Conservation (phyloP, 805 yeast species). For the Candida ponderosae region DNA sequence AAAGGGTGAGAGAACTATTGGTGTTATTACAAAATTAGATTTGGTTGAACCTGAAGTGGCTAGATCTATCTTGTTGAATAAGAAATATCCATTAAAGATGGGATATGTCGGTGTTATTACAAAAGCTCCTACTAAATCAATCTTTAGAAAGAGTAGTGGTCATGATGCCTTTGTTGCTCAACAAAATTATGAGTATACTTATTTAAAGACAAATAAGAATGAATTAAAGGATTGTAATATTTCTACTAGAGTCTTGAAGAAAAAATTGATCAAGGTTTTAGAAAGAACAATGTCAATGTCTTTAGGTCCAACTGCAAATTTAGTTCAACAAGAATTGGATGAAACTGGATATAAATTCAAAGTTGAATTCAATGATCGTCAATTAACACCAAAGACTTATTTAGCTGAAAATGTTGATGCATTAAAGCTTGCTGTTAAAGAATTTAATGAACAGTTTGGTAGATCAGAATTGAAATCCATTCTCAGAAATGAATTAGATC, state of each 20-base stretch:
- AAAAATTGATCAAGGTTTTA: conserved; percentile 75
- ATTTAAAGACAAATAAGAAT: conserved; percentile 55
- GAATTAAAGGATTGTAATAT: conserved; percentile 58
- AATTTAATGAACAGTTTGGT: conserved; percentile 74
- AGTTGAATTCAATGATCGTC: conserved; percentile 94
- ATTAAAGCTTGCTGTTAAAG: conserved; percentile 79
- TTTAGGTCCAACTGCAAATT: conserved; percentile 75
- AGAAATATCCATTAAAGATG: conserved; percentile 84
- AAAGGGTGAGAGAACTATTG: conserved; percentile 89
- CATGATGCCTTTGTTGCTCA: conserved; percentile 61
- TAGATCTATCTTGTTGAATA: conserved; percentile 57
- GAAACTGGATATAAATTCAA: conserved; percentile 89
- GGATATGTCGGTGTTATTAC: conserved; percentile 99
- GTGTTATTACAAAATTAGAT: conserved; percentile 92
- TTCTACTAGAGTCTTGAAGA: conserved; percentile 69
- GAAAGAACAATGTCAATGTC: conserved; percentile 89
- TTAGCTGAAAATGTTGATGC: conserved; percentile 87
- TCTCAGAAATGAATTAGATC: conserved; percentile 80
- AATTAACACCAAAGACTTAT: conserved; percentile 88
- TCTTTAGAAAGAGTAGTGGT: conserved; percentile 49
- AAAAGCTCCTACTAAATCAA: conserved; percentile 46
- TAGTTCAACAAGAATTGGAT: conserved; percentile 87
- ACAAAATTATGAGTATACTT: conserved; percentile 56
- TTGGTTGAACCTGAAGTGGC: conserved; percentile 76
- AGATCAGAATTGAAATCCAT: conserved; percentile 74